phyloP scores from a whole-genome alignment of 163 green algal species.

The Coccomyxa subellipsoidea region DNA sequence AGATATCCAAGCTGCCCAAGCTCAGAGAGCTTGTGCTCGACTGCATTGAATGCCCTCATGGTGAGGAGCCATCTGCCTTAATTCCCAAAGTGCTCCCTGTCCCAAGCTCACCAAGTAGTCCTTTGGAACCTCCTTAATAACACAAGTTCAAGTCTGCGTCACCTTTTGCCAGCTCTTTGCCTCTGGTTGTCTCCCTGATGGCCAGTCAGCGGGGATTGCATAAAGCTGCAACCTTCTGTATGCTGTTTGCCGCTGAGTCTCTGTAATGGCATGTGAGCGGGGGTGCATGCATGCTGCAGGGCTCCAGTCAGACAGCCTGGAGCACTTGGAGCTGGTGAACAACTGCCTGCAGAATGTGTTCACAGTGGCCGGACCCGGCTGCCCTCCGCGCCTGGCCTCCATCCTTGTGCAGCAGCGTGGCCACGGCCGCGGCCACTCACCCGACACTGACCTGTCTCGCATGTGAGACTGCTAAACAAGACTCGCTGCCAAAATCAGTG shows the following conservation, averaged over 20 bases:
- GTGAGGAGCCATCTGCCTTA: neutral
- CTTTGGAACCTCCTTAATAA: neutral
- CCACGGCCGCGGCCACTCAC: neutral
- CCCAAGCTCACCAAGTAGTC: neutral
- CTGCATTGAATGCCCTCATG: constrained; percentile 3
- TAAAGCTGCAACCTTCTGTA: neutral
- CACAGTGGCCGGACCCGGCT: neutral
- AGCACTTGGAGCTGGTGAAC: constrained; percentile 1
- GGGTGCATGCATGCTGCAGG: neutral
- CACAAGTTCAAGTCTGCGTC: neutral
- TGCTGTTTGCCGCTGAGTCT: too few relatives aligned
- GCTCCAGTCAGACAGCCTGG: neutral
- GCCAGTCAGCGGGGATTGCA: neutral
- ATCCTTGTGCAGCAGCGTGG: neutral
- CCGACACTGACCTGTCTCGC: neutral
- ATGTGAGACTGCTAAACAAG: neutral
- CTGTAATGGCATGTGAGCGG: neutral
- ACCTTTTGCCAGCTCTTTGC: too few relatives aligned
- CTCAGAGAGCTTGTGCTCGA: neutral
- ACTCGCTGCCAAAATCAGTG: neutral
- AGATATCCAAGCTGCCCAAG: neutral
- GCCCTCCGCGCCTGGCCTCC: neutral
- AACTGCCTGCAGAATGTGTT: neutral
- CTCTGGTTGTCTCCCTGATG: too few relatives aligned
- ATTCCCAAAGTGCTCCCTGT: neutral